Evolutionary conservation across 2,329 filamentous ascomycete species (phyloP), one percentile per base, ranked within the genome.

Genomic region (Aspergillus latus): DNA sequence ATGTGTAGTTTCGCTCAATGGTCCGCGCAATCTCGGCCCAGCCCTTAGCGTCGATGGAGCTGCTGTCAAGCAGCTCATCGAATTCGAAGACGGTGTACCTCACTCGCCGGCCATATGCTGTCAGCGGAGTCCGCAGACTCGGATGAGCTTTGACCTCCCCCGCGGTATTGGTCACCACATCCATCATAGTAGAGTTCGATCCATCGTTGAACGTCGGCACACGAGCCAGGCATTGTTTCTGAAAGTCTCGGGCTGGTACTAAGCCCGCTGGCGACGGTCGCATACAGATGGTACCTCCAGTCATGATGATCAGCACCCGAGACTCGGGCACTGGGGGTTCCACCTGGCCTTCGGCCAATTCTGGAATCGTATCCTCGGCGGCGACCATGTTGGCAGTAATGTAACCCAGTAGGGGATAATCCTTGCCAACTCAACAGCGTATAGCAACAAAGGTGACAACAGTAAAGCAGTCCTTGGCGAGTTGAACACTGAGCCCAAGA

Each of bases 41-140:
- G 56, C 91, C 91, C 43, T 84, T 83, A 15, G 90, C 89, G 59
- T 92, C 89, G 72, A 96, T 96, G 53, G 90, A 94, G 70, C 89
- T 93, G 60, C 90, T 95, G 75, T 97, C 92, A 3, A 97, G 84
- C 37, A 96, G 76, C 28, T 89, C 88, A 49, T 87, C 82, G 72
- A 96, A 96, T 68, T 97, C 92, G 54, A 92, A 82, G 34, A 94
- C 88, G 3, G 86, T 85, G 72, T 95, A 97, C 56, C 91, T 85
- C 58, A 96, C 86, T 66, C 90, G 88, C 28, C 89, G 86, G 34
- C 88, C 84, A 72, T 96, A 93, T 29, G 88, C 84, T 65, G 89
- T 94, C 30, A 86, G 81, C 1, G 92, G 92, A 4, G 92, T 95
- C 48, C 91, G 84, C 62, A 96, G 78, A 65, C 86, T 90, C 59